Base-by-base conservation (phyloP, 441 rosid species). In the Adansonia rubrostipa region DNA sequence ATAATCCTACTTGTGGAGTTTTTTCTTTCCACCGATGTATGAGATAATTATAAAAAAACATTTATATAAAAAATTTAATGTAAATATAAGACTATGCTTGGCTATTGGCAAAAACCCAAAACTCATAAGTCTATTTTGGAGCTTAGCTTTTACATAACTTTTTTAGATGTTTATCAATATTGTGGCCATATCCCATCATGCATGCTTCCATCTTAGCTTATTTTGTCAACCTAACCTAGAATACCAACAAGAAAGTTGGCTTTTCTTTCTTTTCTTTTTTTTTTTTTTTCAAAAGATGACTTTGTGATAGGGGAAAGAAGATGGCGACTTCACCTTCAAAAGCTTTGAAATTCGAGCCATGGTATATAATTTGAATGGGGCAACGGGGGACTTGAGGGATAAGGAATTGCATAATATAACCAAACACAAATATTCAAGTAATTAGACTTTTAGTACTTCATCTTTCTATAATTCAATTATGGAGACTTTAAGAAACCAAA, bases 291-390 rank as follows among this genome's bases (percentile, higher is more conserved):
- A 20, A 20, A 45, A 2, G 56, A 15, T 19, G 40, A 40, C 22
- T 45, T 48, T 45, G 40, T 47, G 56, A 48, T 14, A 1, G 22
- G 11, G 9, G 22, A n/a, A 51, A 9, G 75, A 50, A 22, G 74
- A 71, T 54, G 75, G 50, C 8, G 63, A 71, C 75, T 71, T 71
- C 28, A 71, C 75, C 14, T 22, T 6, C 63, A 28, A 9, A 71
- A 71, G 75, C 75, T 15, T 54, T 28, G 75, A 54, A 54, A 71
- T 71, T 36, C 50, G 61, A 71, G 63, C 36, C 1, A 24, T 47
- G n/a, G 67, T 28, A 5, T 28, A 28, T 62, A 65, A 40, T 65
- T 65, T 50, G 7, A 70, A 14, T 22, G 17, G 74, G 58, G 58
- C n/a, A 22, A 0, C n/a, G 8, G 9, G 63, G 14, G 33, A 58